Evolutionary conservation across 805 yeast genomes (phyloP).

Genomic region (Pichia membranifaciens): DNA sequence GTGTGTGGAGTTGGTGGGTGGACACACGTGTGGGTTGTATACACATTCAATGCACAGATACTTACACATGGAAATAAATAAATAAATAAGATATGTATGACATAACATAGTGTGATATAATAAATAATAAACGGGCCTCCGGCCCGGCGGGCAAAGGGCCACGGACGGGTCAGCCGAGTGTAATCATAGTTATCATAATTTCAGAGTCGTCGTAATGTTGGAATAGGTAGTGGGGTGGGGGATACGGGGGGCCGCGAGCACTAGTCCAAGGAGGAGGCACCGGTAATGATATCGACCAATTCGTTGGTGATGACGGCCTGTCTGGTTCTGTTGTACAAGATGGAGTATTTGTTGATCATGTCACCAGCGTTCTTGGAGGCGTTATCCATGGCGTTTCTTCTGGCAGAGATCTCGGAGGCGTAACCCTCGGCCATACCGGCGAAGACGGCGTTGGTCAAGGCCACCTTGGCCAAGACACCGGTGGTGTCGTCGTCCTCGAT

Average conservation of each 20-base stretch:
- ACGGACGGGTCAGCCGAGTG: not conserved
- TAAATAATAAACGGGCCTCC: conserved; percentile 1
- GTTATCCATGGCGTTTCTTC: conserved; percentile 99
- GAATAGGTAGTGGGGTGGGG: too few relatives aligned
- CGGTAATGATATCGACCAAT: conserved; percentile 98
- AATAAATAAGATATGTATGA: not conserved
- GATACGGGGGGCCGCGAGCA: not conserved
- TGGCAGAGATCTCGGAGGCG: conserved; percentile 95
- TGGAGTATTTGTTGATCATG: conserved; percentile 93
- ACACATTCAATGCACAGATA: too few relatives aligned
- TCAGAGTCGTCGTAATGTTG: too few relatives aligned
- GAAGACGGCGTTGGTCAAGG: conserved; percentile 83
- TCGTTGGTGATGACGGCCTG: conserved; percentile 99
- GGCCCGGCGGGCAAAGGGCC: conserved; percentile 1
- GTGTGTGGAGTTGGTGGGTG: not conserved
- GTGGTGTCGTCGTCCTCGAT: conserved; percentile 66
- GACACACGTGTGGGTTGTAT: too few relatives aligned
- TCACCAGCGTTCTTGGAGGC: conserved; percentile 99
- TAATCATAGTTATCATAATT: too few relatives aligned
- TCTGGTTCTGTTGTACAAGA: conserved; percentile 98
- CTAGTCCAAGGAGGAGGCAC: conserved; percentile 97
- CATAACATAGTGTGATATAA: not conserved
- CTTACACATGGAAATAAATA: not conserved
- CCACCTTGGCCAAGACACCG: conserved; percentile 69
- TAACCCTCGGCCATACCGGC: conserved; percentile 96